phyloP scores from a whole-genome alignment of 495 filamentous ascomycete species.

The Penicillium lividum region DNA sequence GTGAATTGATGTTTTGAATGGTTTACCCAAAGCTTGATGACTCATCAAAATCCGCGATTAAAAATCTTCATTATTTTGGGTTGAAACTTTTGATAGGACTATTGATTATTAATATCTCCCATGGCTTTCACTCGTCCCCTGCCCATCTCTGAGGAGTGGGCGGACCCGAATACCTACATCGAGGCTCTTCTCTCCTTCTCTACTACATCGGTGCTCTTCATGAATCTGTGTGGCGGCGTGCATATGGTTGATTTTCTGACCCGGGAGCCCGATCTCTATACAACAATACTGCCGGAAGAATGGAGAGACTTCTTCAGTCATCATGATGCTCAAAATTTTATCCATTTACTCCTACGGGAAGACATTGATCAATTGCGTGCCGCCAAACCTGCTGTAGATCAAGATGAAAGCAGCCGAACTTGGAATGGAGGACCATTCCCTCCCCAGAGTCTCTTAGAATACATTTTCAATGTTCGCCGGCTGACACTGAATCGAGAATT shows the following conservation, averaged over 20 bases:
- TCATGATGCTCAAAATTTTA: constrained; percentile 67
- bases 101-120: background rate
- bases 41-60: background rate
- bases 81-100: background rate
- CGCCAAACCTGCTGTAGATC: background rate
- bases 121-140: constrained; percentile 44
- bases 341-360: constrained; percentile 77
- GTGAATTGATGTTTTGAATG: no score
- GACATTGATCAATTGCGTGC: constrained; percentile 49
- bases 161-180: constrained; percentile 68
- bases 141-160: constrained; percentile 58
- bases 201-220: constrained; percentile 72
- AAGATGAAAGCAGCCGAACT: constrained; percentile 12
- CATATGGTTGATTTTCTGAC: constrained; percentile 97
- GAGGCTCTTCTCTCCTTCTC: constrained; percentile 75
- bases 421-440: constrained; percentile 57
- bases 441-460: constrained; percentile 69
- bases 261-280: constrained; percentile 76
- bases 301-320: constrained; percentile 78
- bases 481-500: constrained; percentile 71
- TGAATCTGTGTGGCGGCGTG: constrained; percentile 85
- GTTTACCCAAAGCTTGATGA: no score
- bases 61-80: background rate
- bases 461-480: constrained; percentile 70
- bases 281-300: constrained; percentile 66